Conservation (phyloP, 306 rosid genomes). For the Ormosia emarginata region DNA sequence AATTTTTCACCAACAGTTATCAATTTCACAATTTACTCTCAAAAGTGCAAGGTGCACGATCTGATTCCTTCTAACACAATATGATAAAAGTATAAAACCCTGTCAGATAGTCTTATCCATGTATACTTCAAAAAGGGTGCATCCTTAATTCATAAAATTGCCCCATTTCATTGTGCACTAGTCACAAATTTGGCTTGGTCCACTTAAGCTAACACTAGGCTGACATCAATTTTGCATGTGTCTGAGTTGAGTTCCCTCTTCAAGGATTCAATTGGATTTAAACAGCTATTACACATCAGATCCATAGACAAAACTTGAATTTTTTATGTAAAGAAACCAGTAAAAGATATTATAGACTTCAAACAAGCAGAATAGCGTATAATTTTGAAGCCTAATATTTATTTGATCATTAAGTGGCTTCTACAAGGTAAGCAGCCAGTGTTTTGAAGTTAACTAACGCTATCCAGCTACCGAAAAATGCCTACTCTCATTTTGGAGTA, state of each 20-base stretch:
- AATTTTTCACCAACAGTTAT: neutral
- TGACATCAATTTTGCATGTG: neutral
- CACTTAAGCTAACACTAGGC: slow-evolving; percentile 20
- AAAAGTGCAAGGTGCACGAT: neutral
- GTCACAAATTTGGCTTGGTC: neutral
- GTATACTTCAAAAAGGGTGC: neutral
- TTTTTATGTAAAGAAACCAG: slow-evolving; percentile 24
- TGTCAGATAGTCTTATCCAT: neutral
- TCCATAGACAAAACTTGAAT: neutral
- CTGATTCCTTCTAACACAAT: no score
- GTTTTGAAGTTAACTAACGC: neutral
- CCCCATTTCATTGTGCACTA: neutral
- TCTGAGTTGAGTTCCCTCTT: slow-evolving; percentile 25
- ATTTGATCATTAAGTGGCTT: neutral
- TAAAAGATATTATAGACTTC: neutral
- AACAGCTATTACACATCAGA: neutral
- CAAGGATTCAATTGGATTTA: neutral
- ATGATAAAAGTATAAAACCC: no score
- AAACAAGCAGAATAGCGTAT: neutral
- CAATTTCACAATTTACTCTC: neutral
- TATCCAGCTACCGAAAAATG: neutral
- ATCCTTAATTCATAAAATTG: neutral
- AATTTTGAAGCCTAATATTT: neutral
- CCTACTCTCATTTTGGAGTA: neutral
- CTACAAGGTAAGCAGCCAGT: neutral